phyloP scores from a whole-genome alignment of 306 rosid species.

The Medicago arabica region DNA sequence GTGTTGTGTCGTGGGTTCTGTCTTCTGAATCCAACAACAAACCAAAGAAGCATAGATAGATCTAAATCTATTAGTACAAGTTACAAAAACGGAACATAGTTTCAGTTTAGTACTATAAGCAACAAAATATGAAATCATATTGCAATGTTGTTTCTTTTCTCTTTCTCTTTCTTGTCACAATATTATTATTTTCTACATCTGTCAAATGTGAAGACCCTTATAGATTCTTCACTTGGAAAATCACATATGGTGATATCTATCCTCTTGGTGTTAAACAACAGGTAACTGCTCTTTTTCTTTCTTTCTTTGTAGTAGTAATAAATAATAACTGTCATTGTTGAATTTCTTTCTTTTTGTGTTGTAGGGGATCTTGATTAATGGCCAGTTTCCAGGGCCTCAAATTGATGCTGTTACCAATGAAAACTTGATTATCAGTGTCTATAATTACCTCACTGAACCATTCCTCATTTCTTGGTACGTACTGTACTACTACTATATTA shows the following conservation, averaged over 20 bases:
- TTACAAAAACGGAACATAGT: neutral
- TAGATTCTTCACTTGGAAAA: slow-evolving; percentile 80
- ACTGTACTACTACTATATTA: neutral
- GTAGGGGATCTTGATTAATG: slow-evolving; percentile 96
- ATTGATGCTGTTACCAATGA: slow-evolving; percentile 96
- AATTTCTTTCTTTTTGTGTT: slow-evolving; percentile 5
- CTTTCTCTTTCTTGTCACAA: slow-evolving; percentile 29
- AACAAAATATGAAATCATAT: slow-evolving; percentile 41
- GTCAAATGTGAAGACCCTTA: slow-evolving; percentile 83
- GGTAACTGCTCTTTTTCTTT: neutral
- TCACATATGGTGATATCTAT: slow-evolving; percentile 85
- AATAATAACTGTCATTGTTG: slow-evolving; percentile 9
- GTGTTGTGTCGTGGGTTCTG: slow-evolving; percentile 5
- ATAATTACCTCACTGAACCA: slow-evolving; percentile 81
- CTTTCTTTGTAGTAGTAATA: neutral
- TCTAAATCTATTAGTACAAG: neutral
- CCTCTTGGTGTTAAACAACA: slow-evolving; percentile 93
- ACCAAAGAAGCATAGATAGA: neutral
- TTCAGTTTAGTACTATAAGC: slow-evolving; percentile 17
- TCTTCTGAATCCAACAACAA: slow-evolving; percentile 3
- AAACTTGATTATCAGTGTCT: slow-evolving; percentile 82
- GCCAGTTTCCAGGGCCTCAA: slow-evolving; percentile 98
- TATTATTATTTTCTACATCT: slow-evolving; percentile 38
- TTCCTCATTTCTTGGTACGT: slow-evolving; percentile 86
- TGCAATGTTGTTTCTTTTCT: slow-evolving; percentile 40